A percentile compares a stretch with the other conserved stretches of the same genome.
phyloP scores from a whole-genome alignment of 2,329 filamentous ascomycete genomes.

The Geoglossum cookeanum region DNA sequence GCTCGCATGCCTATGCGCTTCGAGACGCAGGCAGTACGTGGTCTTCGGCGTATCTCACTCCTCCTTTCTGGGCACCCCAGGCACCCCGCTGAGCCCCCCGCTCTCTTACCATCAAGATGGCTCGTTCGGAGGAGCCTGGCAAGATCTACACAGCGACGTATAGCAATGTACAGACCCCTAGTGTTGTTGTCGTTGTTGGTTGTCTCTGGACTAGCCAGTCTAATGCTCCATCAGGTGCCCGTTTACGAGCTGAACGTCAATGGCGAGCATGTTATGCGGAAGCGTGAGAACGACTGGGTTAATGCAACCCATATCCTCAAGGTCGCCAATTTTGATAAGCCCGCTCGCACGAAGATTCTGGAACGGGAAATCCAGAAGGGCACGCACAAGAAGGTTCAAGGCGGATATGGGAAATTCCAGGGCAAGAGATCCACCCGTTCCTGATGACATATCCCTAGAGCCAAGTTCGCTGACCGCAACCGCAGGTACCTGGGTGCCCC shows the following conservation, averaged over 20 bases:
- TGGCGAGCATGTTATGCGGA: conserved; percentile 86
- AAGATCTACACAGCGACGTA: conserved; percentile 46
- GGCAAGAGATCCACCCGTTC: conserved; percentile 28
- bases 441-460: not conserved
- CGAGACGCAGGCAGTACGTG: not conserved
- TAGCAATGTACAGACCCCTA: conserved; percentile 30
- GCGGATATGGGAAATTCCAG: conserved; percentile 97
- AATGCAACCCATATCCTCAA: conserved; percentile 99
- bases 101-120: conserved; percentile 6
- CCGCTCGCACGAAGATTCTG: conserved; percentile 79
- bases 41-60: not conserved
- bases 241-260: conserved; percentile 88
- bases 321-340: conserved; percentile 92
- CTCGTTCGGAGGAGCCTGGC: conserved; percentile 16
- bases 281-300: conserved; percentile 87
- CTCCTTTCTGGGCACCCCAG: not conserved
- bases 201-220: not conserved
- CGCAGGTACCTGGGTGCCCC: conserved; percentile 83
- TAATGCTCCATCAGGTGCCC: conserved; percentile 44
- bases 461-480: not conserved
- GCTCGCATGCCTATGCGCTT: not conserved
- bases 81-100: not conserved
- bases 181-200: not conserved
- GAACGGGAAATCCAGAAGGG: conserved; percentile 96
- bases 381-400: conserved; percentile 91